phyloP scores from a whole-genome alignment of 1,139 yeast species.

The Lodderomyces beijingensis region DNA sequence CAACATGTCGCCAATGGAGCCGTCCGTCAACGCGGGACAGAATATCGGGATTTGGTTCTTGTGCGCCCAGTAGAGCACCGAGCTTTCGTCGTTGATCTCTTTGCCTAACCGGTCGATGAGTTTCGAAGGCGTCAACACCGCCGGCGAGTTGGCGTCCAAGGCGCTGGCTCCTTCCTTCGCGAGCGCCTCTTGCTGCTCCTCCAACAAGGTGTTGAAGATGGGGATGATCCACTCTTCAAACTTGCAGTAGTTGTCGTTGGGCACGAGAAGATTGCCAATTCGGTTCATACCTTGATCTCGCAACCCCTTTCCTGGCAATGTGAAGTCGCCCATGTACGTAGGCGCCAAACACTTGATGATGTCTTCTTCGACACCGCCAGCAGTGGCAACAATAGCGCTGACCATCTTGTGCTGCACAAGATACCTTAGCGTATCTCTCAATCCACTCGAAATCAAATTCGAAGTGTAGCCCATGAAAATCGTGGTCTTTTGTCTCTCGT shows the following conservation, averaged over 20 bases:
- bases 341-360: slow-evolving; percentile 94
- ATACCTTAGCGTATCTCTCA: slow-evolving; percentile 84
- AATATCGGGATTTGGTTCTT: slow-evolving; percentile 93
- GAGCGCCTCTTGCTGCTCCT: slow-evolving; percentile 78
- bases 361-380: slow-evolving; percentile 98
- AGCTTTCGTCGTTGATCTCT: slow-evolving; percentile 87
- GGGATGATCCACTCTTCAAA: slow-evolving; percentile 99
- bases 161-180: slow-evolving; percentile 58
- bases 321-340: slow-evolving; percentile 88
- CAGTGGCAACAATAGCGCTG: slow-evolving; percentile 89
- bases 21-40: slow-evolving; percentile 97
- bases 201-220: slow-evolving; percentile 75
- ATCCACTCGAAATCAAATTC: slow-evolving; percentile 91
- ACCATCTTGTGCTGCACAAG: slow-evolving; percentile 93
- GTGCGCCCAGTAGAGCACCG: slow-evolving; percentile 98
- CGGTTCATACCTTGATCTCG: slow-evolving; percentile 97
- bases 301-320: slow-evolving; percentile 71
- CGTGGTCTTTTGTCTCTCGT: slow-evolving; percentile 81
- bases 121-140: slow-evolving; percentile 88
- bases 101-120: slow-evolving; percentile 90
- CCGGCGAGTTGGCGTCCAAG: slow-evolving; percentile 37
- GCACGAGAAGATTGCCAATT: slow-evolving; percentile 93
- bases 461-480: slow-evolving; percentile 95
- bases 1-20: slow-evolving; percentile 97
- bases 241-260: slow-evolving; percentile 94